These are phyloP conservation scores for Aspergillus nomiae DNA, from an alignment of 2,329 filamentous ascomycete species.

Conservation along the genomic window DNA sequence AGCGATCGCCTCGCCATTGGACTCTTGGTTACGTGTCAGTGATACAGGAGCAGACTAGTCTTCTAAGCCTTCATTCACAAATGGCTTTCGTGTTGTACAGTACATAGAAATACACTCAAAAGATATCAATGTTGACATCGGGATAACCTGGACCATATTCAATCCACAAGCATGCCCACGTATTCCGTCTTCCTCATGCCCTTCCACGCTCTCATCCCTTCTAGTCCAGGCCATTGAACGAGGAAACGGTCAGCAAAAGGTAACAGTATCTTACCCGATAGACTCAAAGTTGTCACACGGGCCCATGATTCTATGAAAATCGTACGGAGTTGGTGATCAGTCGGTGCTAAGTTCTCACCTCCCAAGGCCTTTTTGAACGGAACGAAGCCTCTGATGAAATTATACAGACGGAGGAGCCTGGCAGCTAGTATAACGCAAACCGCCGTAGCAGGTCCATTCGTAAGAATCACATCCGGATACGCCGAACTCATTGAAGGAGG, in stretches of 20 bases:
- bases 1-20: neutral
- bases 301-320: constrained; percentile 95
- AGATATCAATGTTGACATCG: neutral
- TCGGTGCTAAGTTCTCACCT: constrained; percentile 28
- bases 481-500: constrained; percentile 29
- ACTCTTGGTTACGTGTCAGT: neutral
- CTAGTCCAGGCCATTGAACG: constrained; percentile 76
- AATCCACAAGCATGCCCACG: constrained; percentile 41
- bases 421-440: constrained; percentile 70
- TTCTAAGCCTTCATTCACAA: neutral
- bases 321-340: constrained; percentile 63
- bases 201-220: constrained; percentile 44
- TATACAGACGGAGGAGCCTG: constrained; percentile 57
- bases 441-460: constrained; percentile 86
- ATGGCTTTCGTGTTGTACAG: neutral
- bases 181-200: constrained; percentile 43
- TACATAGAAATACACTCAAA: neutral
- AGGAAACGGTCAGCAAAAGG: constrained; percentile 74
- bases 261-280: constrained; percentile 78
- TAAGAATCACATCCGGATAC: constrained; percentile 75
- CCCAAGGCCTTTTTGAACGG: neutral
- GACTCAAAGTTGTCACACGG: constrained; percentile 75
- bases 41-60: neutral
- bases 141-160: constrained; percentile 8
- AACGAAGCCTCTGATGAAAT: constrained; percentile 24